Conservation (phyloP, 345 rosid genomes). For the Lenwebbia sp. region DNA sequence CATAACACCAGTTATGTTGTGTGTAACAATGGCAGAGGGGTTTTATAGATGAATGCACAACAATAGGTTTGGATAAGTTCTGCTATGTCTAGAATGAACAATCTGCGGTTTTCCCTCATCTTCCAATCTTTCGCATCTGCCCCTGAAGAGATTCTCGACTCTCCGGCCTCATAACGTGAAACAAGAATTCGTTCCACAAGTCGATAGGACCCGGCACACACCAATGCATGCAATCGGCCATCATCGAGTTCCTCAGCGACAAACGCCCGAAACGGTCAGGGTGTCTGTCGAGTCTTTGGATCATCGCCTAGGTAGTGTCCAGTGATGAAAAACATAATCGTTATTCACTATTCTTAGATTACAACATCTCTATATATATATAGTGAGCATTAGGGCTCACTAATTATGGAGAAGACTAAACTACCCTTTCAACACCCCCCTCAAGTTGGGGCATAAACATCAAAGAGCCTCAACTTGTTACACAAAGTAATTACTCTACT, state of each 20-base stretch:
- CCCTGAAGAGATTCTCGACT: neutral
- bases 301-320: slow-evolving; percentile 16
- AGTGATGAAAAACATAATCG: no score
- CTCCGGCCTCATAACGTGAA: slow-evolving; percentile 9
- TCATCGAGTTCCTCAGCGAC: slow-evolving; percentile 3
- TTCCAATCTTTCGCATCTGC: neutral
- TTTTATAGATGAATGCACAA: neutral
- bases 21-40: neutral
- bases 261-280: slow-evolving; percentile 18
- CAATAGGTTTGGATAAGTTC: neutral
- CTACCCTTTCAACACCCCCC: no score
- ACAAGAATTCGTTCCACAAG: slow-evolving; percentile 31
- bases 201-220: slow-evolving; percentile 40
- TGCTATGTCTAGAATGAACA: neutral
- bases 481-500: no score
- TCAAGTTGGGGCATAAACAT: no score
- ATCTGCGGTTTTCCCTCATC: neutral
- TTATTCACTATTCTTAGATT: no score
- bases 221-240: slow-evolving; percentile 32
- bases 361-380: no score
- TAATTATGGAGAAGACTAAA: no score
- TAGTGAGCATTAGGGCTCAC: no score
- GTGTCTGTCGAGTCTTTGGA: slow-evolving; percentile 27
- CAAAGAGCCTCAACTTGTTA: no score
- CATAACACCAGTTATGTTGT: no score